A percentile compares a stretch with the other conserved stretches of the same genome.
These are phyloP conservation scores for Diphasiastrum complanatum DNA, from an alignment of 83 land plant genomes.

Conservation along the genomic window DNA sequence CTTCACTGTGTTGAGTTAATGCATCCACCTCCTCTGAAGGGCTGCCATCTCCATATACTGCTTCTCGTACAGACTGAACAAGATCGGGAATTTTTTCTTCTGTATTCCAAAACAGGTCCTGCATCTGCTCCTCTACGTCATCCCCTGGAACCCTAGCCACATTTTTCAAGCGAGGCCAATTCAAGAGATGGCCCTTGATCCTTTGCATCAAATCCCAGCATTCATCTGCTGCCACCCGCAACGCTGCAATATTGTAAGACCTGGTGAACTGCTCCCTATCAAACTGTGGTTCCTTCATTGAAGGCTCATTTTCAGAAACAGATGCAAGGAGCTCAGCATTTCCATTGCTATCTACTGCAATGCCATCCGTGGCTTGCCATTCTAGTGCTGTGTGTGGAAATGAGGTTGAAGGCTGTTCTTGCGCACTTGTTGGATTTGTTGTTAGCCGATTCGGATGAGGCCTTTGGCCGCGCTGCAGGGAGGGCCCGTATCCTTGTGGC, in stretches of 20 bases:
- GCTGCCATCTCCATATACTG: slow-evolving; percentile 6
- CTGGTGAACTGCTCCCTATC: slow-evolving; percentile 48
- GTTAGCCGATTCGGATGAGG: no score
- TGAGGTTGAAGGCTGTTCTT: no score
- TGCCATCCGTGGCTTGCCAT: no score
- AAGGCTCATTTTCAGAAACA: no score
- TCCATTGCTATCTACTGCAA: no score
- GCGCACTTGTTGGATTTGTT: no score
- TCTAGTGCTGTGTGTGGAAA: no score
- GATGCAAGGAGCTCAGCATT: no score
- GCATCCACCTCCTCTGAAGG: background rate
- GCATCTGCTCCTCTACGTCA: slow-evolving; percentile 45
- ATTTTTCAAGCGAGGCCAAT: slow-evolving; percentile 85
- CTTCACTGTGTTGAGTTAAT: background rate
- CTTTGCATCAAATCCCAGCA: slow-evolving; percentile 47
- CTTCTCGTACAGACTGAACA: slow-evolving; percentile 17
- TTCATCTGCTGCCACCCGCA: slow-evolving; percentile 60
- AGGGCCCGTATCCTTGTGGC: no score
- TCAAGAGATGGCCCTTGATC: slow-evolving; percentile 77
- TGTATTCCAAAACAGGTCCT: slow-evolving; percentile 6
- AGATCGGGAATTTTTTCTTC: background rate
- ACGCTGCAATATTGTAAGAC: slow-evolving; percentile 53
- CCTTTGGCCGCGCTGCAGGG: no score
- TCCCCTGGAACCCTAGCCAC: slow-evolving; percentile 82
- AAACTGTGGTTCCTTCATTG: slow-evolving; percentile 25